These are phyloP conservation scores for Lathyrus aphaca DNA, from an alignment of 306 rosid species.

Conservation along the genomic window DNA sequence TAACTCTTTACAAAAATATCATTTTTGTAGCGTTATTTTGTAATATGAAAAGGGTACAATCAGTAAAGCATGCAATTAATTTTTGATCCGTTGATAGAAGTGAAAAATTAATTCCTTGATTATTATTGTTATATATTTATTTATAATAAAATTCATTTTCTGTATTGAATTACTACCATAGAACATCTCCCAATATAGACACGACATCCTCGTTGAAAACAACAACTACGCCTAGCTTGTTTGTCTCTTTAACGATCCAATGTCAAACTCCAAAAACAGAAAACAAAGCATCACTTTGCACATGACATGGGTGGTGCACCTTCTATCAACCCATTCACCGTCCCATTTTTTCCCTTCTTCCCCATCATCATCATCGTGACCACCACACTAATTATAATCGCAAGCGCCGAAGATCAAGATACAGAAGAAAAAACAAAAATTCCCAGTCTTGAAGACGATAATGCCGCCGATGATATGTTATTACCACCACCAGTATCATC, in stretches of 20 bases:
- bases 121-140: too few species aligned
- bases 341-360: constrained; percentile 11
- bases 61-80: too few species aligned
- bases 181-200: constrained; percentile 25
- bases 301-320: constrained; percentile 38
- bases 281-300: constrained; percentile 23
- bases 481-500: not conserved
- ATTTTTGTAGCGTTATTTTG: too few species aligned
- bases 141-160: too few species aligned
- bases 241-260: not conserved
- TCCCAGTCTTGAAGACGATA: not conserved
- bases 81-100: too few species aligned
- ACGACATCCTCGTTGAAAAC: constrained; percentile 20
- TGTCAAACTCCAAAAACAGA: constrained; percentile 10
- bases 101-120: too few species aligned
- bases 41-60: too few species aligned
- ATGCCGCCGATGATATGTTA: not conserved
- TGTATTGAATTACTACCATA: constrained; percentile 29
- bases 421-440: not conserved
- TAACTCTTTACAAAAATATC: too few species aligned
- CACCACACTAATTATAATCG: constrained; percentile 8
- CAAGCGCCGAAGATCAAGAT: not conserved
- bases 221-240: not conserved
- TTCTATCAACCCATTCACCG: constrained; percentile 22
- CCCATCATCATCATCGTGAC: constrained; percentile 4